phyloP scores from a whole-genome alignment of 352 stramenopile genomes.

The Globisporangium mamillatum region DNA sequence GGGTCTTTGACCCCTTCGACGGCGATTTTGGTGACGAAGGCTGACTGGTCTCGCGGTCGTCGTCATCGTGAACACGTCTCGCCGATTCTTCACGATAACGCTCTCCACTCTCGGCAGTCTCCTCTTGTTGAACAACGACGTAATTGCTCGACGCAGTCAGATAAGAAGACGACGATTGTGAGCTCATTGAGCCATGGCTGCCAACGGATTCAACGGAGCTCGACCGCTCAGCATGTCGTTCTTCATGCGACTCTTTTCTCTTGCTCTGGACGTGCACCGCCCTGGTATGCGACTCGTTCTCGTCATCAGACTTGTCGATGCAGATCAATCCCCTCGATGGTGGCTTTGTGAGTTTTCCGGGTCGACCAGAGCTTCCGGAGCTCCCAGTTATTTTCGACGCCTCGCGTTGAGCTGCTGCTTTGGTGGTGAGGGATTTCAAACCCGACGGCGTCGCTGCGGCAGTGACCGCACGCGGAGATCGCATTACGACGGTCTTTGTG shows the following conservation, averaged over 20 bases:
- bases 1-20: constrained; percentile 26
- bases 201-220: constrained; percentile 9
- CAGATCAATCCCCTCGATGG: constrained; percentile 18
- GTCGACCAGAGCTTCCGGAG: not conserved
- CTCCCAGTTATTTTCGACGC: constrained; percentile 8
- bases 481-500: constrained; percentile 58
- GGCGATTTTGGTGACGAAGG: constrained; percentile 30
- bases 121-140: constrained; percentile 4
- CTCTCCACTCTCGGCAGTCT: not conserved
- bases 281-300: not conserved
- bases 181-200: not conserved
- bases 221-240: constrained; percentile 10
- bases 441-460: not conserved
- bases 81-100: not conserved
- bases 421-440: not conserved
- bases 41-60: not conserved
- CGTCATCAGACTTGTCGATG: constrained; percentile 18
- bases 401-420: not conserved
- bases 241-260: constrained; percentile 2
- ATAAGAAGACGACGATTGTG: not conserved
- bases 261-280: not conserved
- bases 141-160: constrained; percentile 2
- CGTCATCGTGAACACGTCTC: not conserved
- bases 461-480: constrained; percentile 26
- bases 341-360: constrained; percentile 8